Conservation (phyloP, 306 rosid genomes). For the Carpinus fangiana region DNA sequence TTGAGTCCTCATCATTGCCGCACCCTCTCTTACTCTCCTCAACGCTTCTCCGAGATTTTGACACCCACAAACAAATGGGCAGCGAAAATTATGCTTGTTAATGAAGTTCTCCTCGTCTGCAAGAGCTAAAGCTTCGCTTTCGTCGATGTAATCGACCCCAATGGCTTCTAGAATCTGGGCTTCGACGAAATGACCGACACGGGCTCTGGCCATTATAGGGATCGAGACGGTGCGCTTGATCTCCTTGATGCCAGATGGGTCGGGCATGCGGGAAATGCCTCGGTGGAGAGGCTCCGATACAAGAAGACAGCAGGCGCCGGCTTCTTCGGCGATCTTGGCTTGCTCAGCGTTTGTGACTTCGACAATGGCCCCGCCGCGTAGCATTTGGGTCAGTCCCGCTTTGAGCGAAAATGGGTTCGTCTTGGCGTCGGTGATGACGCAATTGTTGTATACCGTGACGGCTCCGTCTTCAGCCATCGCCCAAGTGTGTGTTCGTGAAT, state of each 20-base stretch:
- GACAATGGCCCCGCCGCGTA: slow-evolving; percentile 61
- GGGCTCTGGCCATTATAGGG: slow-evolving; percentile 59
- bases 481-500: slow-evolving; percentile 30
- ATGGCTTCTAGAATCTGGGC: slow-evolving; percentile 73
- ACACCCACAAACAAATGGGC: slow-evolving; percentile 65
- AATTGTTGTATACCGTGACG: slow-evolving; percentile 49
- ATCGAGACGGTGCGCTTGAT: slow-evolving; percentile 55
- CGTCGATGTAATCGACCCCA: slow-evolving; percentile 72
- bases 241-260: slow-evolving; percentile 53
- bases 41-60: slow-evolving; percentile 63
- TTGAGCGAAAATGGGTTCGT: slow-evolving; percentile 41
- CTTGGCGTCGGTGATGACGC: slow-evolving; percentile 50
- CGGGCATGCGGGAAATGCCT: slow-evolving; percentile 58
- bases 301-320: slow-evolving; percentile 61
- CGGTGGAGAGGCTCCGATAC: slow-evolving; percentile 37
- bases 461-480: slow-evolving; percentile 57
- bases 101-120: slow-evolving; percentile 62
- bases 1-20: slow-evolving; percentile 61
- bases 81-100: slow-evolving; percentile 63
- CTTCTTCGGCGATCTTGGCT: slow-evolving; percentile 74
- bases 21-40: slow-evolving; percentile 70
- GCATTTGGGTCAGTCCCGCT: slow-evolving; percentile 51
- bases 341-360: slow-evolving; percentile 49
- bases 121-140: slow-evolving; percentile 50
- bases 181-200: slow-evolving; percentile 82